A percentile compares a stretch with the other conserved stretches of the same genome.
These are phyloP conservation scores for Apiotrichum siamense DNA, from an alignment of 1,284 basidiomycete species.

Conservation along the genomic window DNA sequence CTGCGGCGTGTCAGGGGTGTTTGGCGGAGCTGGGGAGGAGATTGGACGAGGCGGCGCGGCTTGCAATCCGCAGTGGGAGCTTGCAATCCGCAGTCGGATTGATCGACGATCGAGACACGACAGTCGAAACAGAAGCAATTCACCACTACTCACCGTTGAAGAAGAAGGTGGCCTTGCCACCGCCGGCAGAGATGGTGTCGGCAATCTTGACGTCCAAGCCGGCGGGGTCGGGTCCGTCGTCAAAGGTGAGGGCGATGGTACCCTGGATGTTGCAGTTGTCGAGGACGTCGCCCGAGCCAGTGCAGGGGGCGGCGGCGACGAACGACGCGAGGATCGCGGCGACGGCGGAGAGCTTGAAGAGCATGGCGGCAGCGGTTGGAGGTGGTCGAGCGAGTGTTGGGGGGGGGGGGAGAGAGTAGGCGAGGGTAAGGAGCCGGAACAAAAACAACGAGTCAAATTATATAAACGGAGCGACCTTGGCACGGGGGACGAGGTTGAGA, in stretches of 20 bases:
- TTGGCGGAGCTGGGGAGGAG: constrained; percentile 43
- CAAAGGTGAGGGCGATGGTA: constrained; percentile 53
- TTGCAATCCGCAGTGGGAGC: not conserved
- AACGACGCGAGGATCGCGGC: constrained; percentile 18
- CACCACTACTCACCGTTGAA: constrained; percentile 47
- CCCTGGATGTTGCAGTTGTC: constrained; percentile 35
- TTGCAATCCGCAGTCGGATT: too few species aligned
- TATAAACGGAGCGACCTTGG: too few species aligned
- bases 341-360: constrained; percentile 11
- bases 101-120: not conserved
- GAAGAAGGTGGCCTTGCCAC: constrained; percentile 56
- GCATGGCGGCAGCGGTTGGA: constrained; percentile 2
- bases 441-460: too few species aligned
- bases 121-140: not conserved
- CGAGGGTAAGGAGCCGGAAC: too few species aligned
- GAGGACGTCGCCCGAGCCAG: constrained; percentile 24
- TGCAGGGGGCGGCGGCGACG: constrained; percentile 13
- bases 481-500: too few species aligned
- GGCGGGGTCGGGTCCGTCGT: constrained; percentile 50
- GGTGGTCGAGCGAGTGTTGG: not conserved
- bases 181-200: constrained; percentile 41
- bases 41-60: constrained; percentile 23
- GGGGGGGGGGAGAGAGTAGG: too few species aligned
- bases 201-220: constrained; percentile 49
- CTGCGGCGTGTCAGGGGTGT: not conserved